Evolutionary conservation across 2,329 filamentous ascomycete genomes (phyloP), one percentile per base, ranked within the genome.

Genomic region (Monilinia laxa): DNA sequence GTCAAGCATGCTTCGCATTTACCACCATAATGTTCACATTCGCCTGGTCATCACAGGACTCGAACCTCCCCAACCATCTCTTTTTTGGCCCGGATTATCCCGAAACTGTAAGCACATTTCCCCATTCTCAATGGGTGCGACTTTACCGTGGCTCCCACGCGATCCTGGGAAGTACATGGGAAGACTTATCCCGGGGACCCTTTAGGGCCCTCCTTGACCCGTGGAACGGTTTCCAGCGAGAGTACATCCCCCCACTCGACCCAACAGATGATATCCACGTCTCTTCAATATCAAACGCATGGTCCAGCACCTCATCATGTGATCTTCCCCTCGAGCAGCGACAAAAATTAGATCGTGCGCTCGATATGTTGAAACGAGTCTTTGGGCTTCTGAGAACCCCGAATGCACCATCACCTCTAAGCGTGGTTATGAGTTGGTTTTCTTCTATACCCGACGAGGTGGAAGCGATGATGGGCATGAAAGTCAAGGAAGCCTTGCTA

Each of bases 401-500:
- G 68, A 75, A 68, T 40, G 71, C 68, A 12, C 66, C 73, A 14
- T 69, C 68, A 28, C 63, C 68, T 6, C 28, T 73, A 0, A 59
- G 67, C 1, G 65, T 68, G 18, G 40, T 77, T 73, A 70, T 78
- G 72, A 66, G 74, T 20, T 81, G 80, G 80, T 77, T 79, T 16
- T 76, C 76, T 16, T 70, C 70, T 23, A 69, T 79, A 16, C 71
- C 49, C 58, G 79, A 71, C 69, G 77, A 58, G 62, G 76, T 67
- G 71, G 71, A 73, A 74, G 73, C 63, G 42, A 76, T 70, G 74
- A 74, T 80, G 40, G 74, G 75, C 51, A 67, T 73, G 28, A 75
- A 76, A 57, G 71, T 73, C 16, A 78, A 78, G 11, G 73, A 78
- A 67, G 77, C 78, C 7, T 59, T 80, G n/a, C n/a, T n/a, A n/a